These are phyloP conservation scores for Macrocystidia cucumis DNA, from an alignment of 1,284 basidiomycete species.

Conservation along the genomic window DNA sequence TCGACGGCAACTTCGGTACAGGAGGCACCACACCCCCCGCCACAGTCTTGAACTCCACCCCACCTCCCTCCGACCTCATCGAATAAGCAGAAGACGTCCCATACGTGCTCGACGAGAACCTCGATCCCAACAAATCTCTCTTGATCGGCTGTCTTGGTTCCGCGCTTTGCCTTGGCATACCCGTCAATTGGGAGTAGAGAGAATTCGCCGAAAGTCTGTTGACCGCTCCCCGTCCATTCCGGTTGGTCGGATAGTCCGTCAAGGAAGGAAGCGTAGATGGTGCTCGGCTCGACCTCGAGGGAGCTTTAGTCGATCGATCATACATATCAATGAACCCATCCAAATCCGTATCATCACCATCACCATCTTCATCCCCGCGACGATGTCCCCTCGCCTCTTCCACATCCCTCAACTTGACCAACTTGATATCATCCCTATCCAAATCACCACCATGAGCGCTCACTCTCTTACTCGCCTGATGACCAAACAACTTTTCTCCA, in stretches of 20 bases:
- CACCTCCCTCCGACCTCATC: slow-evolving; percentile 16
- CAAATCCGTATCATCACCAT: slow-evolving; percentile 17
- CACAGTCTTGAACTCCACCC: slow-evolving; percentile 9
- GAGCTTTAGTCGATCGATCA: slow-evolving; percentile 12
- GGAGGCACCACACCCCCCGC: slow-evolving; percentile 8
- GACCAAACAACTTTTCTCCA: slow-evolving; percentile 52
- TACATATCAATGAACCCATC: slow-evolving; percentile 24
- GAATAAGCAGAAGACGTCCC: slow-evolving; percentile 19
- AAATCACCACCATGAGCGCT: slow-evolving; percentile 38
- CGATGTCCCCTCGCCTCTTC: slow-evolving; percentile 16
- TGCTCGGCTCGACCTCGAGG: slow-evolving; percentile 8
- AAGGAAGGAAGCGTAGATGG: slow-evolving; percentile 1
- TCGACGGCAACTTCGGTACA: slow-evolving; percentile 24
- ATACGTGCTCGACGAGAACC: slow-evolving; percentile 22
- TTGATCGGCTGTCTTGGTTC: slow-evolving; percentile 55
- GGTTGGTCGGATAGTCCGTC: slow-evolving; percentile 6
- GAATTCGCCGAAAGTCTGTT: slow-evolving; percentile 30
- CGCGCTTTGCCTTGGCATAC: slow-evolving; percentile 43
- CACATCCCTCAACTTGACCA: slow-evolving; percentile 17
- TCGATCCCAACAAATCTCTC: slow-evolving; percentile 26
- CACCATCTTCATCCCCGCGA: neutral
- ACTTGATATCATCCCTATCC: slow-evolving; percentile 14
- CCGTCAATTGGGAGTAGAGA: slow-evolving; percentile 61
- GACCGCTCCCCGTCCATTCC: slow-evolving; percentile 11
- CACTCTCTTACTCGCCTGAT: slow-evolving; percentile 15